phyloP scores from a whole-genome alignment of 1,284 basidiomycete species.

The Cryptococcus sp. region DNA sequence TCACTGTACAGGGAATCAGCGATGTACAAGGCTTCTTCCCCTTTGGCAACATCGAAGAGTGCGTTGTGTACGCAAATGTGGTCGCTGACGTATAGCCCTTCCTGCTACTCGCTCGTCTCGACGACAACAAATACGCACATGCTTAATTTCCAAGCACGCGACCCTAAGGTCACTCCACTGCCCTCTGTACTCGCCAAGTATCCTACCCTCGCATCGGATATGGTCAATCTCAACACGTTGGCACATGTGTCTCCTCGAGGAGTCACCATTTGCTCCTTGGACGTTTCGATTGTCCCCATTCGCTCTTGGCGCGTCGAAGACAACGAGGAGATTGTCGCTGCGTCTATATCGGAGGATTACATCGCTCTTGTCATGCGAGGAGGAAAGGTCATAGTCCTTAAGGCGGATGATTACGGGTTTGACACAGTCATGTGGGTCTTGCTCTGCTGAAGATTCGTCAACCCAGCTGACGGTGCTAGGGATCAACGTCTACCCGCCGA shows the following conservation, averaged over 20 bases:
- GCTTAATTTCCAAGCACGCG: constrained; percentile 44
- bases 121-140: constrained; percentile 18
- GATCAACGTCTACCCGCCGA: constrained; percentile 3
- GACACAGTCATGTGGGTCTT: constrained; percentile 11
- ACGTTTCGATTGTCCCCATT: constrained; percentile 1
- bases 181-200: constrained; percentile 38
- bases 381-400: constrained; percentile 56
- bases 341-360: constrained; percentile 59
- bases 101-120: constrained; percentile 22
- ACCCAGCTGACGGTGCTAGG: no score
- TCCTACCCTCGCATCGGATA: constrained; percentile 63
- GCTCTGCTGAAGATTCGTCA: not conserved
- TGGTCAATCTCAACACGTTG: constrained; percentile 50
- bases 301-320: constrained; percentile 14
- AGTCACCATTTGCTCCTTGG: constrained; percentile 50
- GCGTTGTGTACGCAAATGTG: constrained; percentile 1
- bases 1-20: constrained; percentile 57
- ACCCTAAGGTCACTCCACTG: constrained; percentile 40
- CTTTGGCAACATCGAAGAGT: constrained; percentile 45
- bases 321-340: constrained; percentile 59
- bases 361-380: constrained; percentile 61
- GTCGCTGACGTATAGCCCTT: constrained; percentile 3
- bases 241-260: constrained; percentile 65
- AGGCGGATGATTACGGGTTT: constrained; percentile 32
- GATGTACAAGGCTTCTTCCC: constrained; percentile 63